Percentiles rank a stretch among this genome's conserved stretches.
Evolutionary conservation across 2,329 filamentous ascomycete species (phyloP).

Genomic region (Periconia sp.): DNA sequence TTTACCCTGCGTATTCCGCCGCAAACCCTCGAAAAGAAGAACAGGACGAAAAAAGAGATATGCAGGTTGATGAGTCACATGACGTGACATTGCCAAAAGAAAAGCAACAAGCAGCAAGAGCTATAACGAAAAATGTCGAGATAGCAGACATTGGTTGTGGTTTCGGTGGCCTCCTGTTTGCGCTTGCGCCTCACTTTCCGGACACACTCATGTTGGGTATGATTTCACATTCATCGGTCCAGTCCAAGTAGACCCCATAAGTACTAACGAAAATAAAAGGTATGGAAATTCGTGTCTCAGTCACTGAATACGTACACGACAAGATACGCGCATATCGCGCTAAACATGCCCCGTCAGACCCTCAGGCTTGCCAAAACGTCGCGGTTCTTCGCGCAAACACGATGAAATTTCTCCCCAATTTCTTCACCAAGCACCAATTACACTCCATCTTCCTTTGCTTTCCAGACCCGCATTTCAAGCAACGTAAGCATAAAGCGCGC

Average conservation of each 20-base stretch:
- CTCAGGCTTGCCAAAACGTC: constrained; percentile 75
- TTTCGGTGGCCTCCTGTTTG: constrained; percentile 88
- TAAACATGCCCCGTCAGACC: constrained; percentile 54
- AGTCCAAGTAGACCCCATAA: background rate
- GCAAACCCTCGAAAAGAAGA: constrained; percentile 37
- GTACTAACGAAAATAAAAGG: constrained; percentile 52
- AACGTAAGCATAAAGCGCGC: constrained; percentile 92
- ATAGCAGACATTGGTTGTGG: constrained; percentile 97
- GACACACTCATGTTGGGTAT: constrained; percentile 79
- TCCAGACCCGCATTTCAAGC: constrained; percentile 97
- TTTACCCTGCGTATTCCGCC: constrained; percentile 72
- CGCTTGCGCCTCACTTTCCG: constrained; percentile 78
- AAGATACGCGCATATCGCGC: constrained; percentile 79
- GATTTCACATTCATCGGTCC: constrained; percentile 25
- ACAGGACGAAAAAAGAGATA: constrained; percentile 17
- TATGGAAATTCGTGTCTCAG: constrained; percentile 88
- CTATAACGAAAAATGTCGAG: constrained; percentile 72
- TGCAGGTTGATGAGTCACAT: constrained; percentile 19
- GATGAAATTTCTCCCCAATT: constrained; percentile 99
- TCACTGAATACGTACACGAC: constrained; percentile 87
- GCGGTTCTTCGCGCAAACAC: constrained; percentile 88
- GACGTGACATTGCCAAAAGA: constrained; percentile 10
- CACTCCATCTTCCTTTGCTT: constrained; percentile 97
- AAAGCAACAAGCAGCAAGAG: constrained; percentile 15
- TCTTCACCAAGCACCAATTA: constrained; percentile 81